Evolutionary conservation across 768 basidiomycete genomes (phyloP).

Genomic region (Kwoniella pini): DNA sequence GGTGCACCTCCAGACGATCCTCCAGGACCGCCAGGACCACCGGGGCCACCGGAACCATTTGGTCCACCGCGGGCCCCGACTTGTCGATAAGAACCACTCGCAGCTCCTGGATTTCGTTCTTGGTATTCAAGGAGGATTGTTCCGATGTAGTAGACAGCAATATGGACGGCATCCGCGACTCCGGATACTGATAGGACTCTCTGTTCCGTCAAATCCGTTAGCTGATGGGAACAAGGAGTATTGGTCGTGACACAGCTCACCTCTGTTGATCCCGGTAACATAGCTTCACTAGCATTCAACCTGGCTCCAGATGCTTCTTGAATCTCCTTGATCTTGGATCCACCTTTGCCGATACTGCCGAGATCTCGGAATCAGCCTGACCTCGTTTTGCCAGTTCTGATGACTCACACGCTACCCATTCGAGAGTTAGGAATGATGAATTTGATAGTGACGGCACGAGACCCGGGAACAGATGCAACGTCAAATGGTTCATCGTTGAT

Average conservation of each 20-base stretch:
- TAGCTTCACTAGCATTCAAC: constrained; percentile 94
- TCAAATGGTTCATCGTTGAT: constrained; percentile 99
- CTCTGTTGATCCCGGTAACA: constrained; percentile 99
- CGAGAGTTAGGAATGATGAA: constrained; percentile 99
- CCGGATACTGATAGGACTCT: constrained; percentile 97
- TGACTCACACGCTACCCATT: constrained; percentile 81
- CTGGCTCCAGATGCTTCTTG: constrained; percentile 97
- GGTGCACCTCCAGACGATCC: constrained; percentile 20
- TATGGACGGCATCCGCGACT: constrained; percentile 98
- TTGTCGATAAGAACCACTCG: constrained; percentile 64
- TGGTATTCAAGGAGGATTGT: constrained; percentile 78
- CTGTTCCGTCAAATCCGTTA: too few species aligned
- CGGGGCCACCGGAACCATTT: constrained; percentile 25
- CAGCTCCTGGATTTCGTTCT: constrained; percentile 66
- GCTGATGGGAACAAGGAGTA: too few species aligned
- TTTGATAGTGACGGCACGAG: constrained; percentile 97
- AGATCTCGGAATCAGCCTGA: neutral
- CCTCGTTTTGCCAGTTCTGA: too few species aligned
- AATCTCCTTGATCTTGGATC: constrained; percentile 98
- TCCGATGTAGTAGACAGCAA: constrained; percentile 98
- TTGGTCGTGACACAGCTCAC: constrained; percentile 57
- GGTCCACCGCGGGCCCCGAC: constrained; percentile 55
- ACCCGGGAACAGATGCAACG: constrained; percentile 94
- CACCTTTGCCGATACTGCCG: constrained; percentile 81
- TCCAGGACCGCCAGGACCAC: constrained; percentile 64